phyloP scores from a whole-genome alignment of 352 stramenopile genomes.

The Pythium vanterpoolii region DNA sequence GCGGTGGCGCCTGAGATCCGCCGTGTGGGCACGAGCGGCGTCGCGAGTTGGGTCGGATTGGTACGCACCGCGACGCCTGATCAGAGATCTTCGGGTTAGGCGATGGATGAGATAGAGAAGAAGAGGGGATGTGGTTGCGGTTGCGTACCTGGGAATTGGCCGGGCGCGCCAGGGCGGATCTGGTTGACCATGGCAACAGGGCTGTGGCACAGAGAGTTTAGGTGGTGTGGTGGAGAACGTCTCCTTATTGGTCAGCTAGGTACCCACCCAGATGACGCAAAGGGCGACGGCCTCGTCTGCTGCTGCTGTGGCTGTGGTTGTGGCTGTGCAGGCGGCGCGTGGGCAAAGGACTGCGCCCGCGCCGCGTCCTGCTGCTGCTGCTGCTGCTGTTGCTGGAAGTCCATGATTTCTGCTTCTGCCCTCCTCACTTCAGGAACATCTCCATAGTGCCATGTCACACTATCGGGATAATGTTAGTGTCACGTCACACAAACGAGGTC shows the following conservation, averaged over 20 bases:
- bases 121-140: background rate
- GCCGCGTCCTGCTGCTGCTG: no score
- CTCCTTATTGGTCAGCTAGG: background rate
- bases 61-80: conserved; percentile 38
- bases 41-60: conserved; percentile 55
- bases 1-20: conserved; percentile 25
- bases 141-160: conserved; percentile 25
- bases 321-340: background rate
- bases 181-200: conserved; percentile 35
- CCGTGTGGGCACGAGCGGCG: conserved; percentile 43
- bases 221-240: background rate
- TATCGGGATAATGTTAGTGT: background rate
- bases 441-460: background rate
- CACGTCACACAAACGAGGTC: background rate
- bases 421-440: background rate
- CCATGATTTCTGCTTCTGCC: background rate
- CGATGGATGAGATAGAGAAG: background rate
- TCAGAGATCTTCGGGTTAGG: no score
- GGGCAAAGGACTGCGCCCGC: conserved; percentile 10
- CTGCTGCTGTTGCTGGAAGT: background rate
- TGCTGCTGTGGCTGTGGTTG: background rate
- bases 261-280: conserved; percentile 17
- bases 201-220: conserved; percentile 2
- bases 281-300: conserved; percentile 12
- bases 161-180: conserved; percentile 21